Percentiles rank a stretch among this genome's conserved stretches.
These are phyloP conservation scores for Ceratocystis harringtonii DNA, from an alignment of 2,329 filamentous ascomycete species.

Conservation along the genomic window DNA sequence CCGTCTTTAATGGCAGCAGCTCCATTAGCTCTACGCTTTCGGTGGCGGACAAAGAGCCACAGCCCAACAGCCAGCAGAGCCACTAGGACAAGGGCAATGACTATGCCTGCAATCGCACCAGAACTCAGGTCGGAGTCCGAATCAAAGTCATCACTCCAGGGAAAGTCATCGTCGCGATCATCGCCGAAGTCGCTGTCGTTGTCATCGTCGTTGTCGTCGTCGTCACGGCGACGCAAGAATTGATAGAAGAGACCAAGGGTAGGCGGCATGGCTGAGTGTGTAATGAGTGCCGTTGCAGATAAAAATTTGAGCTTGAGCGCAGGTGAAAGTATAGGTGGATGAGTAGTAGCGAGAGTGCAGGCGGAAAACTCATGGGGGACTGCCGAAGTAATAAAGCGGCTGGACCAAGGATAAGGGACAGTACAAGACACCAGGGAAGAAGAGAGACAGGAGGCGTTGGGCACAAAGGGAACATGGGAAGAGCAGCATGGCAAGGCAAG, in stretches of 20 bases:
- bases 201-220: constrained; percentile 5
- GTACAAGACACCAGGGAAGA: not conserved
- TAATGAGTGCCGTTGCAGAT: not conserved
- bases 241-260: not conserved
- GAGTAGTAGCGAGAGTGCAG: not conserved
- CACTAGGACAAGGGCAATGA: constrained; percentile 3
- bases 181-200: not conserved
- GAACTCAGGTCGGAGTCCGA: not conserved
- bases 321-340: not conserved
- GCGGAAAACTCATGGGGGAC: not conserved
- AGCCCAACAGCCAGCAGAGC: not conserved
- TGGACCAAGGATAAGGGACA: not conserved
- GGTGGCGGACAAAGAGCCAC: not conserved
- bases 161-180: not conserved
- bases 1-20: not conserved
- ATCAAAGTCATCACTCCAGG: not conserved
- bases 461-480: not conserved
- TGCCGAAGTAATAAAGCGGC: not conserved
- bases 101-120: constrained; percentile 5
- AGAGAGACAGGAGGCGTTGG: not conserved
- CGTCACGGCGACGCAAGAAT: not conserved
- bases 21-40: not conserved
- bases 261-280: not conserved
- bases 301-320: not conserved
- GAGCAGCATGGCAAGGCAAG: not conserved